Percentiles rank a stretch among this genome's conserved stretches.
Evolutionary conservation across 768 basidiomycete species (phyloP).

Genomic region (Pulveroboletus sp.): DNA sequence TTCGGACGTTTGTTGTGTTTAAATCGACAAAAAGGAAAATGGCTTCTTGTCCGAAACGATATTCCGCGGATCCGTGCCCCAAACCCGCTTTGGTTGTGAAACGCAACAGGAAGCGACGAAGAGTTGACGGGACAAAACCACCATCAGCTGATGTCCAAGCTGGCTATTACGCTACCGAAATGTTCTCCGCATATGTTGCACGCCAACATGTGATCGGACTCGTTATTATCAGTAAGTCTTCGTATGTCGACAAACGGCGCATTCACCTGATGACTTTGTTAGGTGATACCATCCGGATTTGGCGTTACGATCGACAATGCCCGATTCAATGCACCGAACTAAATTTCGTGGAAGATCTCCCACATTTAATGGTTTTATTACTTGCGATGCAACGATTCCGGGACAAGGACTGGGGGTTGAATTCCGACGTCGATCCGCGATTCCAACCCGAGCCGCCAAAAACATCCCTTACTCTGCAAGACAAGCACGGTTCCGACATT

Average conservation of each 20-base stretch:
- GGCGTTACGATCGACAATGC: conserved; percentile 2
- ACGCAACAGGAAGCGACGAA: background rate
- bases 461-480: background rate
- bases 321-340: conserved; percentile 6
- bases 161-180: background rate
- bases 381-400: conserved; percentile 10
- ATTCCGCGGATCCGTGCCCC: too few relatives aligned
- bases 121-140: background rate
- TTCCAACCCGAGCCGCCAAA: background rate
- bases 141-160: background rate
- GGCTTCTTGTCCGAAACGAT: too few relatives aligned
- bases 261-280: background rate
- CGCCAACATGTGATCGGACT: conserved; percentile 2
- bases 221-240: background rate
- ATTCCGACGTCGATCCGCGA: background rate
- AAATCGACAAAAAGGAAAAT: too few relatives aligned
- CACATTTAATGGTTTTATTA: conserved; percentile 5
- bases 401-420: conserved; percentile 7
- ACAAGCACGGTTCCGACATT: background rate
- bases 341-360: conserved; percentile 13
- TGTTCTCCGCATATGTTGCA: conserved; percentile 7
- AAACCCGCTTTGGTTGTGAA: too few relatives aligned
- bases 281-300: background rate
- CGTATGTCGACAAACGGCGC: background rate
- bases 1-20: too few relatives aligned